Percentiles rank a stretch among this genome's conserved stretches.
Evolutionary conservation across 768 basidiomycete species (phyloP).

Genomic region (Austroboletus festivus): DNA sequence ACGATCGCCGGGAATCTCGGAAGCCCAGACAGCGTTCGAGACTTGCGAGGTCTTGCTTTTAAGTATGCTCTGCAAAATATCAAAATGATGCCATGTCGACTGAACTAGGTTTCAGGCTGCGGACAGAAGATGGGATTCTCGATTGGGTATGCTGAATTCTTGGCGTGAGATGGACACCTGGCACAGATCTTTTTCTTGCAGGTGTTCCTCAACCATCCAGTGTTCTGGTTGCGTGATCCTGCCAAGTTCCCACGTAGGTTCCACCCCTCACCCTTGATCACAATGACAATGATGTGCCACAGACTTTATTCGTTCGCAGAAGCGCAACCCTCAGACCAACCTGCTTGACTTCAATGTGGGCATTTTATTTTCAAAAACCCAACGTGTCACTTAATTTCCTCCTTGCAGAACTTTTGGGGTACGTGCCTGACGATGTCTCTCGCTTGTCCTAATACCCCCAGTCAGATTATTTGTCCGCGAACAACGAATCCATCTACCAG

Average conservation of each 20-base stretch:
- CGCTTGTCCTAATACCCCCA: background rate
- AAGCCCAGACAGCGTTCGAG: constrained; percentile 45
- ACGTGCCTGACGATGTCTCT: background rate
- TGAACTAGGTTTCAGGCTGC: constrained; percentile 22
- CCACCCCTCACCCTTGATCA: no score
- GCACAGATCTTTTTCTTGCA: constrained; percentile 3
- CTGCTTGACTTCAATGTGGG: constrained; percentile 36
- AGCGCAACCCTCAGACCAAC: constrained; percentile 51
- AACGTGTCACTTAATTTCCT: background rate
- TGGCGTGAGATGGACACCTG: background rate
- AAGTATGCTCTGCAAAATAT: constrained; percentile 35
- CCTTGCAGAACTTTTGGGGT: constrained; percentile 21
- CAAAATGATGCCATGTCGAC: background rate
- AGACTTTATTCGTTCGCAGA: constrained; percentile 37
- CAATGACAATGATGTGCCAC: constrained; percentile 12
- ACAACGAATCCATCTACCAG: constrained; percentile 46
- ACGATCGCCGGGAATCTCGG: constrained; percentile 56
- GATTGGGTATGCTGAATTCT: constrained; percentile 33
- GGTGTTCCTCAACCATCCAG: constrained; percentile 41
- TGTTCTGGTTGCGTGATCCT: constrained; percentile 47
- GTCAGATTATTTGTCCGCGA: constrained; percentile 45
- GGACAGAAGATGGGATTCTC: constrained; percentile 37
- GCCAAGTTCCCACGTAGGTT: constrained; percentile 47
- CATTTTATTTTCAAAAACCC: background rate
- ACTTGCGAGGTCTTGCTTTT: constrained; percentile 53